Base-by-base conservation (phyloP, 768 basidiomycete species). In the Punctularia strigosozonata region DNA sequence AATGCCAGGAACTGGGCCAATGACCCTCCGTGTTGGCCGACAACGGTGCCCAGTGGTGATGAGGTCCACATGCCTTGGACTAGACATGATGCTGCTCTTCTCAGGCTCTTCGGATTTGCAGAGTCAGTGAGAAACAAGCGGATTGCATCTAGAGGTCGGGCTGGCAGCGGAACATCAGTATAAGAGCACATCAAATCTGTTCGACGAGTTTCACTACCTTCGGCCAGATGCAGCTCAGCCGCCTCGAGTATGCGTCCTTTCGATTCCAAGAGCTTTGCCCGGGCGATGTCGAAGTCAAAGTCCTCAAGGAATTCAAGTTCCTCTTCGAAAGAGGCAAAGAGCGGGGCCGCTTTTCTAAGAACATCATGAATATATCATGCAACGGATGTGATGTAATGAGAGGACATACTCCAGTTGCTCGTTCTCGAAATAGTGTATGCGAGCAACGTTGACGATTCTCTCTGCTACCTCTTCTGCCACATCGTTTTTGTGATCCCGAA, bases 281-380 rank as follows among this genome's bases (percentile, higher is more conserved):
- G 71, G 5, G 71, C 66, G 10, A 61, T 42, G 45, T 75, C 70
- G 5, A 82, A 54, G 25, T 68, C 68, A 31, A 64, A 63, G 4
- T 72, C 64, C 39, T 77, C 68, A 14, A 76, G 59, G 42, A 74
- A 83, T 25, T 69, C 65, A n/a, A 77, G 44, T 15, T 63, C 62
- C 17, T 77, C 72, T 17, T 80, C 70, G 1, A 63, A 54, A 1
- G 65, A 58, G 0, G 58, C 43, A 42, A 83, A 83, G 3, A 82
- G 50, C 5, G 53, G 44, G 39, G 57, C 39, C 18, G 65, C 66
- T 51, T 69, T 57, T 17, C 80, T 80, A 46, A 7, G 32, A 30
- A 26, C 6, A n/a, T 10, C 25, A 18, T 40, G 31, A 37, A 4
- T 1, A 38, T 36, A 17, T 22, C 40, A 31, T 37, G 37, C 23